Evolutionary conservation across 495 filamentous ascomycete genomes (phyloP).

Genomic region (Friedmanniomyces endolithicus): DNA sequence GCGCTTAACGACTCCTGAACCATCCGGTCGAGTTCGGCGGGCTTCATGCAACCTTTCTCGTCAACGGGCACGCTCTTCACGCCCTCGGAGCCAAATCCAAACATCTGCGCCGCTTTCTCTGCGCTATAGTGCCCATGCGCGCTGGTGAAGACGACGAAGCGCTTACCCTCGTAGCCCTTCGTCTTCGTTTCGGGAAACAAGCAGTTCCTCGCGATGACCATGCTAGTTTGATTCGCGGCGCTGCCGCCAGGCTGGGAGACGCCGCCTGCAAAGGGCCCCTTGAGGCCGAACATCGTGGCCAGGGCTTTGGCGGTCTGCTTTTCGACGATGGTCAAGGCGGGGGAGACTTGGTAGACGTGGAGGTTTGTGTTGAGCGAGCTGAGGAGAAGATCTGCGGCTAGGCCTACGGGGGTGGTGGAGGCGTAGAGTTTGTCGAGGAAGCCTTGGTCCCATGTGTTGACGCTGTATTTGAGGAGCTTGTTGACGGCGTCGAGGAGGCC

Average conservation of each 20-base stretch:
- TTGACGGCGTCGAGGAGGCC: conserved; percentile 55
- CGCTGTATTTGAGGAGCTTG: conserved; percentile 62
- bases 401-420: conserved; percentile 44
- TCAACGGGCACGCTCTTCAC: conserved; percentile 71
- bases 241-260: conserved; percentile 80
- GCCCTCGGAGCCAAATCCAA: conserved; percentile 62
- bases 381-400: conserved; percentile 72
- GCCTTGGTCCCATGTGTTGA: conserved; percentile 95
- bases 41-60: conserved; percentile 54
- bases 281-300: conserved; percentile 65
- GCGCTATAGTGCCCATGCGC: conserved; percentile 85
- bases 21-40: conserved; percentile 47
- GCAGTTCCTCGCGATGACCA: conserved; percentile 80
- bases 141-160: conserved; percentile 78
- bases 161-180: conserved; percentile 48
- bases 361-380: conserved; percentile 80
- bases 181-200: conserved; percentile 65
- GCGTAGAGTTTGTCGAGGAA: conserved; percentile 84
- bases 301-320: conserved; percentile 59
- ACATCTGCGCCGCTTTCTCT: conserved; percentile 83
- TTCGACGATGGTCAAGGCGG: conserved; percentile 74
- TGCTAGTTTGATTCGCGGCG: conserved; percentile 72
- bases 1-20: conserved; percentile 45
- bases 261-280: conserved; percentile 61
- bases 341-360: conserved; percentile 83